A percentile compares a stretch with the other conserved stretches of the same genome.
These are phyloP conservation scores for Porodaedalea pini DNA, from an alignment of 1,284 basidiomycete genomes.

Conservation along the genomic window DNA sequence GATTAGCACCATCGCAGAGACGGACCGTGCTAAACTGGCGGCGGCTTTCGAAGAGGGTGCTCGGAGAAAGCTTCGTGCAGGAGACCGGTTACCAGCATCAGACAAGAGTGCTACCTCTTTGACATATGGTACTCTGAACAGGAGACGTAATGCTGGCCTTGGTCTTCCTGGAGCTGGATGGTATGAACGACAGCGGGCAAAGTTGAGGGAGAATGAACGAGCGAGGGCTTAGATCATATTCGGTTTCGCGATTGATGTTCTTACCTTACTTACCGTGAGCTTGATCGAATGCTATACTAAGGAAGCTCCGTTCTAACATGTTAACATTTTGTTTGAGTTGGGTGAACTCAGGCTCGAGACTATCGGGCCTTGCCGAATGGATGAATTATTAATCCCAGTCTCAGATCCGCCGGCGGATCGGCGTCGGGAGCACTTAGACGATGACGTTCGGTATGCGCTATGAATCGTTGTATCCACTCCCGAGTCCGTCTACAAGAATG, in stretches of 20 bases:
- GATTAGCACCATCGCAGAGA: background rate
- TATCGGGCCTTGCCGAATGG: too few relatives aligned
- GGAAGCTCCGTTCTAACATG: background rate
- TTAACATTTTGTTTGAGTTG: too few relatives aligned
- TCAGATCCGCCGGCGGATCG: background rate
- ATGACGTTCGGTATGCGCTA: too few relatives aligned
- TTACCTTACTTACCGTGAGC: too few relatives aligned
- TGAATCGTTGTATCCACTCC: too few relatives aligned
- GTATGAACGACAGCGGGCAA: slow-evolving; percentile 16
- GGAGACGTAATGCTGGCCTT: slow-evolving; percentile 15
- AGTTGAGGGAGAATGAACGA: slow-evolving; percentile 12
- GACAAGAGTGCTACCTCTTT: slow-evolving; percentile 15
- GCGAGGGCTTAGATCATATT: slow-evolving; percentile 2
- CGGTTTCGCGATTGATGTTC: too few relatives aligned
- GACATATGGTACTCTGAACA: slow-evolving; percentile 8
- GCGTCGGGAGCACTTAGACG: background rate
- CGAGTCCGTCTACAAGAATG: too few relatives aligned
- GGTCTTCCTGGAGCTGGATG: slow-evolving; percentile 20
- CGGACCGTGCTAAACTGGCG: slow-evolving; percentile 3
- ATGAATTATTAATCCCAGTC: background rate
- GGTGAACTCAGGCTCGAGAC: too few relatives aligned
- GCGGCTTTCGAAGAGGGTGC: slow-evolving; percentile 11
- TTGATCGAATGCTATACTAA: too few relatives aligned
- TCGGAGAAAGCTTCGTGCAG: slow-evolving; percentile 12
- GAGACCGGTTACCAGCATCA: slow-evolving; percentile 12